A percentile compares a stretch with the other conserved stretches of the same genome.
Evolutionary conservation across 1,284 basidiomycete genomes (phyloP).

Genomic region (Pseudomicrostroma phylloplanum): DNA sequence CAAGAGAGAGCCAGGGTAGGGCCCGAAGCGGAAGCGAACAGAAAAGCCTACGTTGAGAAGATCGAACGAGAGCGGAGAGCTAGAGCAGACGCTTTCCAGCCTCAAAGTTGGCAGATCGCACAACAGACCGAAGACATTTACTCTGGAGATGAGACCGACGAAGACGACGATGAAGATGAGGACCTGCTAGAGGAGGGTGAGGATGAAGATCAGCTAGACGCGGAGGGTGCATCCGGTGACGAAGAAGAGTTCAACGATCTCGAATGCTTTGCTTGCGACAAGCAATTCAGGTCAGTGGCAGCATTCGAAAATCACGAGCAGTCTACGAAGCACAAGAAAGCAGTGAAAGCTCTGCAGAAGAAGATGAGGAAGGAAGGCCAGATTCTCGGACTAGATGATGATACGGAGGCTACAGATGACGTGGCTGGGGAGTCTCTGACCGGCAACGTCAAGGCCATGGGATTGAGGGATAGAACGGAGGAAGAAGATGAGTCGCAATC

Average conservation of each 20-base stretch:
- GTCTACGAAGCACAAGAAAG: conserved; percentile 85
- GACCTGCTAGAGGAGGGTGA: conserved; percentile 14
- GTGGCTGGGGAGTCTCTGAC: background rate
- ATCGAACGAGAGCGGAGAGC: conserved; percentile 53
- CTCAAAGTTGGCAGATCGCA: conserved; percentile 37
- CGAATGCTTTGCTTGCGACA: conserved; percentile 94
- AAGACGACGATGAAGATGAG: conserved; percentile 15
- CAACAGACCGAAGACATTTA: conserved; percentile 11
- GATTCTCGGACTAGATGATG: conserved; percentile 55
- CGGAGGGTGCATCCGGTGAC: conserved; percentile 9
- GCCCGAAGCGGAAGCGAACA: conserved; percentile 66
- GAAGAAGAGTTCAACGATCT: conserved; percentile 53
- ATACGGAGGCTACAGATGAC: conserved; percentile 12
- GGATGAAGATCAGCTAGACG: conserved; percentile 9
- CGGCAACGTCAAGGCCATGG: conserved; percentile 1
- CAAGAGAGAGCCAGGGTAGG: conserved; percentile 54
- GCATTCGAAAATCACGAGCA: conserved; percentile 95
- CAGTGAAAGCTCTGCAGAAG: conserved; percentile 56
- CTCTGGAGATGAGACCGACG: background rate
- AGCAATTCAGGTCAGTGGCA: conserved; percentile 82
- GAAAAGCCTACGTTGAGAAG: conserved; percentile 53
- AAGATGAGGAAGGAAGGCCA: conserved; percentile 74
- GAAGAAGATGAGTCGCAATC: conserved; percentile 7
- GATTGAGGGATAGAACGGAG: background rate
- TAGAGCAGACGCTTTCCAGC: conserved; percentile 61